A percentile compares a stretch with the other conserved stretches of the same genome.
Conservation (phyloP, 441 rosid genomes). For the Populus tomentosa region DNA sequence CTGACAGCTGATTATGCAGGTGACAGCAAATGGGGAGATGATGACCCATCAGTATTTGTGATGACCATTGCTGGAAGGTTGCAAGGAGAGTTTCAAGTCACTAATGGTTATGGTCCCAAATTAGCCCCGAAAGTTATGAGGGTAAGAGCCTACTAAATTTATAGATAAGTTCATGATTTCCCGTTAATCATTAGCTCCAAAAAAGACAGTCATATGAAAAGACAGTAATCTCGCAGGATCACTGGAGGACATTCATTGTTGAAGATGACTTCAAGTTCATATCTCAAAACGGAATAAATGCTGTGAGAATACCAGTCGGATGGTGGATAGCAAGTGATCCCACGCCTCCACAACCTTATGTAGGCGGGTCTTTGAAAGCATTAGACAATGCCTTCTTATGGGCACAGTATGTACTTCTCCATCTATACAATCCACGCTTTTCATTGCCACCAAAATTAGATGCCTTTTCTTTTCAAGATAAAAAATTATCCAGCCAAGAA, state of each 20-base stretch:
- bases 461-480: background rate
- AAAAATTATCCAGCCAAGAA: background rate
- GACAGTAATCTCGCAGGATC: slow-evolving; percentile 46
- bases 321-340: slow-evolving; percentile 70
- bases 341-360: slow-evolving; percentile 43
- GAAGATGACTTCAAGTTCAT: slow-evolving; percentile 56
- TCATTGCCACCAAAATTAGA: background rate
- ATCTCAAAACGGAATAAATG: slow-evolving; percentile 37
- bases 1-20: slow-evolving; percentile 44
- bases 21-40: slow-evolving; percentile 35
- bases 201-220: no score
- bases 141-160: slow-evolving; percentile 21
- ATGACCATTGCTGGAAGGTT: slow-evolving; percentile 12
- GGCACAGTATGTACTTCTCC: slow-evolving; percentile 35
- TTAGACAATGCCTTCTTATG: slow-evolving; percentile 50
- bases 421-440: background rate
- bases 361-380: slow-evolving; percentile 44
- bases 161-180: background rate
- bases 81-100: slow-evolving; percentile 54
- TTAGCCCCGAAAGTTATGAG: slow-evolving; percentile 44
- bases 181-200: background rate
- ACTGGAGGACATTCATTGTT: slow-evolving; percentile 49
- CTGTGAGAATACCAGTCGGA: slow-evolving; percentile 57
- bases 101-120: slow-evolving; percentile 48
- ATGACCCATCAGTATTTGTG: slow-evolving; percentile 47